phyloP scores from a whole-genome alignment of 2,329 filamentous ascomycete species.

The Xylaria multiplex region DNA sequence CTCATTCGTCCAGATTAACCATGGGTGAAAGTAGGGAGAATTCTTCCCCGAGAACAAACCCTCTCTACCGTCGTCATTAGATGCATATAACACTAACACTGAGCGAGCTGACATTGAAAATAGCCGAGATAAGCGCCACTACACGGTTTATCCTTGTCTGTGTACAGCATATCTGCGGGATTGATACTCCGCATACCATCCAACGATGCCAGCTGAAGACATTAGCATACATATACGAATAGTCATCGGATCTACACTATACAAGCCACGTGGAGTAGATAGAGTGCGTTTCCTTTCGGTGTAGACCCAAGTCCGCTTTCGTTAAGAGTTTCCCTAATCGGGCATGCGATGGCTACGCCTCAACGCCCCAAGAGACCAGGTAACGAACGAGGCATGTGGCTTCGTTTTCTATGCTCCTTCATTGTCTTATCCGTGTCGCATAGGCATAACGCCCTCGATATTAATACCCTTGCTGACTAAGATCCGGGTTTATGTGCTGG shows the following conservation, averaged over 20 bases:
- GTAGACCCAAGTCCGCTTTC: background rate
- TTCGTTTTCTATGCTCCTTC: background rate
- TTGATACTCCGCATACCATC: slow-evolving; percentile 7
- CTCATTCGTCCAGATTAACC: background rate
- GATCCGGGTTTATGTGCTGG: background rate
- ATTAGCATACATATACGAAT: background rate
- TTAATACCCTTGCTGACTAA: background rate
- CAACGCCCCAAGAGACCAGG: background rate
- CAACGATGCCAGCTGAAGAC: background rate
- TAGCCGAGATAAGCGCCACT: slow-evolving; percentile 4
- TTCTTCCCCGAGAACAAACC: background rate
- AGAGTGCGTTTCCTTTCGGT: slow-evolving; percentile 1
- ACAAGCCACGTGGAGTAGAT: slow-evolving; percentile 3
- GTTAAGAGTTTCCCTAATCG: no score
- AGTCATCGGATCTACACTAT: background rate
- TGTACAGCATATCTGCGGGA: background rate
- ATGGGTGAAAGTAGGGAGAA: background rate
- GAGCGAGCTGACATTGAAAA: background rate
- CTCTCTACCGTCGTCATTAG: background rate
- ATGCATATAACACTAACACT: background rate
- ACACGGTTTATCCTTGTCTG: slow-evolving; percentile 8
- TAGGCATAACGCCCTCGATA: background rate
- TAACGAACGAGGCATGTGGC: background rate
- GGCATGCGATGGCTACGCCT: slow-evolving; percentile 1
- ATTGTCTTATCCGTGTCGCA: background rate